These are phyloP conservation scores for Spiromastix sp. DNA, from an alignment of 2,329 filamentous ascomycete genomes.

Conservation along the genomic window DNA sequence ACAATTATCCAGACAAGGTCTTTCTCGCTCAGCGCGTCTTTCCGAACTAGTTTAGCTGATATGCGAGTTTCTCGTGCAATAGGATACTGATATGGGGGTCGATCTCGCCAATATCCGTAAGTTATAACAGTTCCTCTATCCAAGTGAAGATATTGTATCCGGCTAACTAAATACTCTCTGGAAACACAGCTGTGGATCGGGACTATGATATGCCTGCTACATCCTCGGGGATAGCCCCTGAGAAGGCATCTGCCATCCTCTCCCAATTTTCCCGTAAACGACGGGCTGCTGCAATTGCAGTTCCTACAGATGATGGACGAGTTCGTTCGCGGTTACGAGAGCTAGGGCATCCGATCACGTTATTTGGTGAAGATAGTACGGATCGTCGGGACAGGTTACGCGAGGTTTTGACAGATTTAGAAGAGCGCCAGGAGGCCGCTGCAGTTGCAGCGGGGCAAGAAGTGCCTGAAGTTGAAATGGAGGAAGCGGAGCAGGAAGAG, in stretches of 20 bases:
- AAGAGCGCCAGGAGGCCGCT: conserved; percentile 47
- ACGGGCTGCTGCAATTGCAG: conserved; percentile 75
- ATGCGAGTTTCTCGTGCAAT: conserved; percentile 19
- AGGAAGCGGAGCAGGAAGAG: conserved; percentile 41
- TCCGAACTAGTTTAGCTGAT: conserved; percentile 17
- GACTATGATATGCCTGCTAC: conserved; percentile 70
- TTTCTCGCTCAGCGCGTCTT: conserved; percentile 7
- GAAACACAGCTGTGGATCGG: conserved; percentile 53
- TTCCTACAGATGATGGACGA: conserved; percentile 85
- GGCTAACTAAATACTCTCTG: conserved; percentile 1
- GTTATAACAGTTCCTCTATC: conserved; percentile 21
- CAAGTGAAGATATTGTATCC: conserved; percentile 4
- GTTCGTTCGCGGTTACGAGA: conserved; percentile 74
- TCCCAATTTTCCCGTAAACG: conserved; percentile 87
- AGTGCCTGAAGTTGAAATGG: conserved; percentile 42
- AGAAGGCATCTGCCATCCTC: conserved; percentile 75
- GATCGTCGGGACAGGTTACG: conserved; percentile 81
- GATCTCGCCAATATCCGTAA: conserved; percentile 54
- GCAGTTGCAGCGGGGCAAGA: conserved; percentile 43
- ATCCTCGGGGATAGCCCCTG: conserved; percentile 57
- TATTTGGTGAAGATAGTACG: conserved; percentile 82
- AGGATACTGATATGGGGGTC: conserved; percentile 49
- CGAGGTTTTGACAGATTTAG: conserved; percentile 64
- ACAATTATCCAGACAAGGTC: conserved; percentile 9
- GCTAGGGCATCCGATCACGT: conserved; percentile 83